phyloP scores from a whole-genome alignment of 495 filamentous ascomycete species.

The Tuber melanosporum region DNA sequence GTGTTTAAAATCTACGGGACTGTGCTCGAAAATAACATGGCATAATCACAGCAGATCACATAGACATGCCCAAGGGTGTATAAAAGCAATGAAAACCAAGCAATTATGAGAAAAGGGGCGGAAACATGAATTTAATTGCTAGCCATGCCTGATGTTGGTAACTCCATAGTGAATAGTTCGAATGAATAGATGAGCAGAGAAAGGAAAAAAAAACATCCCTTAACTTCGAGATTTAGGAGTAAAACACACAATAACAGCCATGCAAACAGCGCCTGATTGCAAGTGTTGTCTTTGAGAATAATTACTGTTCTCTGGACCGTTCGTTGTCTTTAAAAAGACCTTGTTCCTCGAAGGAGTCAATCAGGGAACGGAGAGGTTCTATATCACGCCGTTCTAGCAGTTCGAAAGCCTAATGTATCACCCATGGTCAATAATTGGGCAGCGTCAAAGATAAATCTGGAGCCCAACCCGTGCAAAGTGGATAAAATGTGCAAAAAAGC shows the following conservation, averaged over 20 bases:
- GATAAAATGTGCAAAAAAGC: constrained; percentile 70
- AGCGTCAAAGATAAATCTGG: not conserved
- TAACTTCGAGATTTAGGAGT: not conserved
- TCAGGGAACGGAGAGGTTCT: constrained; percentile 68
- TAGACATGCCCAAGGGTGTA: not conserved
- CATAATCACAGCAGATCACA: not conserved
- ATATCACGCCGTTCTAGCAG: constrained; percentile 63
- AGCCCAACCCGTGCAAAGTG: constrained; percentile 51
- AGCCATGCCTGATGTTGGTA: not conserved
- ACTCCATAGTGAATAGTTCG: not conserved
- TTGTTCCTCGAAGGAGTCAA: constrained; percentile 54
- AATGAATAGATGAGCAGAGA: not conserved
- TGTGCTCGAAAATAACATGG: not conserved
- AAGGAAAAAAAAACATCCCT: not conserved
- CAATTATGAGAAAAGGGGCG: not conserved
- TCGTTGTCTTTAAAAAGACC: constrained; percentile 41
- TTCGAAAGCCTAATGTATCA: constrained; percentile 53
- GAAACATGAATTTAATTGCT: not conserved
- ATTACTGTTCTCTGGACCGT: constrained; percentile 30
- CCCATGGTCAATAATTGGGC: not conserved
- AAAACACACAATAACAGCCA: not conserved
- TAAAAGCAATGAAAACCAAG: not conserved
- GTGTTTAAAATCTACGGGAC: not conserved
- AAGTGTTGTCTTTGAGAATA: not conserved
- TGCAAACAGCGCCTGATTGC: not conserved